These are phyloP conservation scores for Dictyostelium intermedium DNA, from an alignment of 78 protist species.

Conservation along the genomic window DNA sequence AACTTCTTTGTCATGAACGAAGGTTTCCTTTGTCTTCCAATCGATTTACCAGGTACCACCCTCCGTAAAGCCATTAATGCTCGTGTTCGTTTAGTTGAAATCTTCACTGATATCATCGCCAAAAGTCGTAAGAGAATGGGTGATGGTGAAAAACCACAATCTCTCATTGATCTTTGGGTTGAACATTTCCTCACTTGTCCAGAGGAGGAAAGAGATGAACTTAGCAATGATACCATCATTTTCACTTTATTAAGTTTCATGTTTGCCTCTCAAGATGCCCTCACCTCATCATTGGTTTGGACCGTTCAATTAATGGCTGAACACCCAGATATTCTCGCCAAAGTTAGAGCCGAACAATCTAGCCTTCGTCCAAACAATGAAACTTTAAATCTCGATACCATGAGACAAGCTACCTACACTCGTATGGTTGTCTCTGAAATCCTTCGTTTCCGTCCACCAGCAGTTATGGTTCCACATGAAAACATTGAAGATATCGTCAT, in stretches of 20 bases:
- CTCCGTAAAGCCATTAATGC: slow-evolving; percentile 72
- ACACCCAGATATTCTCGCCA: slow-evolving; percentile 76
- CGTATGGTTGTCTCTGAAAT: slow-evolving; percentile 84
- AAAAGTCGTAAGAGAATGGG: slow-evolving; percentile 41
- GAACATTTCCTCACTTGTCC: slow-evolving; percentile 58
- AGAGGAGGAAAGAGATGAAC: slow-evolving; percentile 54
- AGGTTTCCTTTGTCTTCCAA: slow-evolving; percentile 81
- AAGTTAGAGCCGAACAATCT: slow-evolving; percentile 80
- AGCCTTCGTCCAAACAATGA: slow-evolving; percentile 65
- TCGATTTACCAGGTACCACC: slow-evolving; percentile 80
- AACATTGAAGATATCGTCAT: slow-evolving; percentile 65
- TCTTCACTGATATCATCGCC: slow-evolving; percentile 33
- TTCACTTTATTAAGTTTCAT: slow-evolving; percentile 67
- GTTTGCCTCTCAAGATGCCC: slow-evolving; percentile 89
- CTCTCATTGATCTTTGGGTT: slow-evolving; percentile 70
- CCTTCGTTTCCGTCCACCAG: slow-evolving; percentile 90
- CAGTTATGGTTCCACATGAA: slow-evolving; percentile 82
- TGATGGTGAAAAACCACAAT: slow-evolving; percentile 38
- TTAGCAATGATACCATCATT: slow-evolving; percentile 29
- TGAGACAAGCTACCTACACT: slow-evolving; percentile 80
- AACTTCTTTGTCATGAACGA: slow-evolving; percentile 74
- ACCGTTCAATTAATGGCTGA: slow-evolving; percentile 63
- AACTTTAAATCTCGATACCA: slow-evolving; percentile 31
- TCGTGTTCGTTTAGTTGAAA: slow-evolving; percentile 53
- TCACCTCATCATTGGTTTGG: slow-evolving; percentile 84